phyloP scores from a whole-genome alignment of 345 rosid species.

The Gossypium thurberi region DNA sequence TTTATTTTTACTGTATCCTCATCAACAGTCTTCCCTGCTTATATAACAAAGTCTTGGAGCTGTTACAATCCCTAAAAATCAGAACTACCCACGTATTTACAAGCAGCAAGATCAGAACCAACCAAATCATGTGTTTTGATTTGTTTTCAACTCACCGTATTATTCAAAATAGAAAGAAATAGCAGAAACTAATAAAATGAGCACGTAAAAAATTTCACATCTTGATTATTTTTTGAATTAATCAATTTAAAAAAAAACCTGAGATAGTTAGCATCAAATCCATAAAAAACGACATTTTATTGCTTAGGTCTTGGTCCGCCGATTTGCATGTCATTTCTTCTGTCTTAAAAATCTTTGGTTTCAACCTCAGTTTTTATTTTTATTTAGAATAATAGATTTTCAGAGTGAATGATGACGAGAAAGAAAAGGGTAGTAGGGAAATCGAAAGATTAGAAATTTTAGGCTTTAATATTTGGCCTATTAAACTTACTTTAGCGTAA shows the following conservation, averaged over 20 bases:
- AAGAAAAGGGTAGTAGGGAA: neutral
- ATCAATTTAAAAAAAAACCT: neutral
- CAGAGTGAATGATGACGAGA: slow-evolving; percentile 7
- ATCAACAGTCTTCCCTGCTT: too few relatives aligned
- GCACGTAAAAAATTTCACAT: too few relatives aligned
- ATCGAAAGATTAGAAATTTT: neutral
- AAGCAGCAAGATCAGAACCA: too few relatives aligned
- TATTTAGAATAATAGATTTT: neutral
- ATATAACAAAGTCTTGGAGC: too few relatives aligned
- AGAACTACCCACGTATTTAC: too few relatives aligned
- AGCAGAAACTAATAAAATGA: too few relatives aligned
- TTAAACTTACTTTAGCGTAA: neutral
- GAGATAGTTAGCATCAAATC: slow-evolving; percentile 52
- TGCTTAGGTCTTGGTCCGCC: slow-evolving; percentile 22
- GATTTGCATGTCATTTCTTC: slow-evolving; percentile 47
- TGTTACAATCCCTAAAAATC: too few relatives aligned
- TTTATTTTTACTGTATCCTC: too few relatives aligned
- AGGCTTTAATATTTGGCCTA: neutral
- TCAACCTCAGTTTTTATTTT: neutral
- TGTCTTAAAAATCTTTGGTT: neutral
- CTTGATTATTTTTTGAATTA: too few relatives aligned
- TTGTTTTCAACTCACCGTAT: too few relatives aligned
- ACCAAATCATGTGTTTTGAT: too few relatives aligned
- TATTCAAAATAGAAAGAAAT: too few relatives aligned
- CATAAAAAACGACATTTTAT: slow-evolving; percentile 26